A percentile compares a stretch with the other conserved stretches of the same genome.
Evolutionary conservation across 2,329 filamentous ascomycete species (phyloP).

Genomic region (Cryphonectria nitschkei): DNA sequence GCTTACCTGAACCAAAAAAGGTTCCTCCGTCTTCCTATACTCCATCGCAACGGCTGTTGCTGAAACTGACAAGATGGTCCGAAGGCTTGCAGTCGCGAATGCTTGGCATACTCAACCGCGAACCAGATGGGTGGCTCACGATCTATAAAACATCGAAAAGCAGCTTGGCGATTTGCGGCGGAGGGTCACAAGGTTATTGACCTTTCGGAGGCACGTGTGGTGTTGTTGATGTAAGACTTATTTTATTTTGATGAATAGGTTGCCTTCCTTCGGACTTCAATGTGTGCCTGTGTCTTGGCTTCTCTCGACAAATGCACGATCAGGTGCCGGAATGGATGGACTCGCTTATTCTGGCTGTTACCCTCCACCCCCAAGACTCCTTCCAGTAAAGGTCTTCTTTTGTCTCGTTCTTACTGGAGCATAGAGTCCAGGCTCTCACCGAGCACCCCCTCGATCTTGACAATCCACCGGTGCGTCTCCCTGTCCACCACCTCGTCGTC

Average conservation of each 20-base stretch:
- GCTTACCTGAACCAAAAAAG: background rate
- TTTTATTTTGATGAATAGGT: background rate
- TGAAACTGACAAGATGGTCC: background rate
- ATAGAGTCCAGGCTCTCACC: slow-evolving; percentile 92
- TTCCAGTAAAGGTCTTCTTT: too few species aligned
- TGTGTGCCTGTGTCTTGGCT: too few species aligned
- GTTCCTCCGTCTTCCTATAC: background rate
- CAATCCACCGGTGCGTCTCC: slow-evolving; percentile 89
- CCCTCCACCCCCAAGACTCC: background rate
- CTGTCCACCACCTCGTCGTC: slow-evolving; percentile 92
- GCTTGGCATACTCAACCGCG: background rate
- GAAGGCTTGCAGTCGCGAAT: background rate
- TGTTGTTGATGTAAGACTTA: background rate
- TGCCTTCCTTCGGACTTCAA: background rate
- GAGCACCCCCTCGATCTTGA: slow-evolving; percentile 83
- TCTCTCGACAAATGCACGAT: background rate
- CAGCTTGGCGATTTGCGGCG: background rate
- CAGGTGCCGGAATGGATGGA: background rate
- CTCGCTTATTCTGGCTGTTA: background rate
- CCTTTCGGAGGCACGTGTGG: background rate
- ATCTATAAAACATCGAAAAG: background rate
- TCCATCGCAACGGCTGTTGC: background rate
- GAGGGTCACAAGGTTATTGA: background rate
- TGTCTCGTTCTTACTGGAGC: slow-evolving; percentile 67
- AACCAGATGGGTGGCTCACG: background rate